Base-by-base conservation (phyloP, 202 grass and related monocot genomes). In the Setaria italica region DNA sequence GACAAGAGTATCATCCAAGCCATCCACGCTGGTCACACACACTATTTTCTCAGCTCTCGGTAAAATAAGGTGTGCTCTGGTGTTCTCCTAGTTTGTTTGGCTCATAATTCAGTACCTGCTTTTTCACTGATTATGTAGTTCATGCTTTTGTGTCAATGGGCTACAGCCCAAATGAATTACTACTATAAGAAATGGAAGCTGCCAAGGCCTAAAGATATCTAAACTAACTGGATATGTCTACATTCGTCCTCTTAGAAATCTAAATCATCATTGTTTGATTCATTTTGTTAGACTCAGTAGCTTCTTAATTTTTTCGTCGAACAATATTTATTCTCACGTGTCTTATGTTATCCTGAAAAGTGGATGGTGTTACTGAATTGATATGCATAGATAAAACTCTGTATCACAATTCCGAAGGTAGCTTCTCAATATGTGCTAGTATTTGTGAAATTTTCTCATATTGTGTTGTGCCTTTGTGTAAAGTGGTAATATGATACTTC, bases 11-110 rank as follows among this genome's bases (percentile, higher is more conserved):
- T 91, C 95, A 6, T 94, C 93, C 3, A 98, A 95, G 46, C 88
- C 95, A 6, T 98, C 93, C 9, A 90, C 87, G 62, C 82, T 98
- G 86, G 95, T 98, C 30, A 95, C 92, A 7, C 93, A 95, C 80
- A 94, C 93, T 70, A 94, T 98, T 82, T 98, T 95, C 81, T 98
- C 93, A 2, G 84, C 85, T 19, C 83, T 97, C 62, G 95, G 95
- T 74, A 95, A 97, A 91, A 95, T 97, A 91, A 93, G 92, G 95
- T 97, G 84, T 60, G 67, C n/a, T 80, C 46, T 87, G 19, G 54
- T 84, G 80, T 70, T 71, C 46, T 76, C 35, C 4, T 33, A 57
- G 7, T 66, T 60, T 82, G 20, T 63, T 65, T 85, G 14, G 50
- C 74, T 88, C 53, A 78, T 54, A 66, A 20, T 77, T 15, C 39